Percentiles rank a stretch among this genome's conserved stretches.
phyloP scores from a whole-genome alignment of 257 asterid species.

The Rhazya stricta region DNA sequence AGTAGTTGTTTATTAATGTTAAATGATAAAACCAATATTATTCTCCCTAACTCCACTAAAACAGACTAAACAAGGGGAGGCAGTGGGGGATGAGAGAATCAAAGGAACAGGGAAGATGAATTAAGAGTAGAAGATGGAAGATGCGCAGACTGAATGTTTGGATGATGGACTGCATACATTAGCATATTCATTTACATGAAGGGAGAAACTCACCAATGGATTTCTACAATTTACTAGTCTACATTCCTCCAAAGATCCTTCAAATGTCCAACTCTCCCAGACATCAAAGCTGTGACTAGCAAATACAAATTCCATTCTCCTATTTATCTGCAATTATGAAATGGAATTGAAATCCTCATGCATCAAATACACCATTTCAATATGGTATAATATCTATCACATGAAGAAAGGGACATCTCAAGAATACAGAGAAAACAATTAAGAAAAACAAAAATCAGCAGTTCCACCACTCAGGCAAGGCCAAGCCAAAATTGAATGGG shows the following conservation, averaged over 20 bases:
- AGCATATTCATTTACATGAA: slow-evolving; percentile 1
- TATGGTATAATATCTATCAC: not conserved
- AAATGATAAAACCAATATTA: not conserved
- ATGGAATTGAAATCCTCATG: not conserved
- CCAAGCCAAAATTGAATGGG: not conserved
- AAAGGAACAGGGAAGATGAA: not conserved
- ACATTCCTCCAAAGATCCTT: slow-evolving; percentile 88
- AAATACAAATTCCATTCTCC: slow-evolving; percentile 96
- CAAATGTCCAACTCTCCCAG: slow-evolving; percentile 97
- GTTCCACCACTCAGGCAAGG: not conserved
- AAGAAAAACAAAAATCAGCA: not conserved
- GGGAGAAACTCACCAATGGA: slow-evolving; percentile 61
- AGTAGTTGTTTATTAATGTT: not conserved
- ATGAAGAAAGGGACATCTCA: not conserved
- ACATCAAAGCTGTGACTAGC: slow-evolving; percentile 98
- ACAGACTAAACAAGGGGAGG: not conserved
- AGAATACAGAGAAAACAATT: not conserved
- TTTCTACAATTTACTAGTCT: slow-evolving; percentile 95
- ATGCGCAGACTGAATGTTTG: not conserved
- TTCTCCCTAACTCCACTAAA: not conserved
- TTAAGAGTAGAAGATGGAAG: not conserved
- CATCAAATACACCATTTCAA: not conserved
- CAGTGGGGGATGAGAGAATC: not conserved
- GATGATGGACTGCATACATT: not conserved
- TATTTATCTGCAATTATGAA: slow-evolving; percentile 64